These are phyloP conservation scores for Elongisporangium senticosum DNA, from an alignment of 352 stramenopile genomes.

Conservation along the genomic window DNA sequence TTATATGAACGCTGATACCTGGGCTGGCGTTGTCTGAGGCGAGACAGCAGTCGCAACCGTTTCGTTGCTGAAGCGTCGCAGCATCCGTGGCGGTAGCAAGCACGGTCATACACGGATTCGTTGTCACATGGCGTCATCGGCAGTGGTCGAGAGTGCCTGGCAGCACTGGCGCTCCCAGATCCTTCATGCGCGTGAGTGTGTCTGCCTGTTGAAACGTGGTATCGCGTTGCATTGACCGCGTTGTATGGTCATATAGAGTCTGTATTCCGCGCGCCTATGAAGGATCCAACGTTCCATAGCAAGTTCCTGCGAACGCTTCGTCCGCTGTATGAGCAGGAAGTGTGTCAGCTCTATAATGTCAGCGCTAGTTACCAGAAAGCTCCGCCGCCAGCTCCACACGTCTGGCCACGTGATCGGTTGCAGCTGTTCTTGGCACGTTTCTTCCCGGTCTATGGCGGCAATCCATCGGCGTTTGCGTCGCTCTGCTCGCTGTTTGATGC, in stretches of 20 bases:
- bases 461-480: slow-evolving; percentile 15
- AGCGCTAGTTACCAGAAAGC: slow-evolving; percentile 5
- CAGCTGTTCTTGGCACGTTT: slow-evolving; percentile 23
- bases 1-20: no score
- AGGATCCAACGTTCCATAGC: slow-evolving; percentile 26
- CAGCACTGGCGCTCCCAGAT: slow-evolving; percentile 11
- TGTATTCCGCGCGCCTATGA: not conserved
- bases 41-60: not conserved
- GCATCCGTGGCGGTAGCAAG: not conserved
- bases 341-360: not conserved
- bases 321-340: slow-evolving; percentile 12
- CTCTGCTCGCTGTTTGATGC: slow-evolving; percentile 14
- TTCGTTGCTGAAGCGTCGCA: not conserved
- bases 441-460: slow-evolving; percentile 31
- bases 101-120: not conserved
- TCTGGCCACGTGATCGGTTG: slow-evolving; percentile 21
- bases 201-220: not conserved
- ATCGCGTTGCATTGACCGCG: not conserved
- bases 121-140: not conserved
- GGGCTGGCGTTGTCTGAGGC: not conserved
- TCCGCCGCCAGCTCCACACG: slow-evolving; percentile 2
- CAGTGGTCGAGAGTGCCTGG: not conserved
- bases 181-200: slow-evolving; percentile 12
- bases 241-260: not conserved
- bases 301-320: slow-evolving; percentile 30